These are phyloP conservation scores for Agrocybe chaxingu DNA, from an alignment of 768 basidiomycete genomes.

Conservation along the genomic window DNA sequence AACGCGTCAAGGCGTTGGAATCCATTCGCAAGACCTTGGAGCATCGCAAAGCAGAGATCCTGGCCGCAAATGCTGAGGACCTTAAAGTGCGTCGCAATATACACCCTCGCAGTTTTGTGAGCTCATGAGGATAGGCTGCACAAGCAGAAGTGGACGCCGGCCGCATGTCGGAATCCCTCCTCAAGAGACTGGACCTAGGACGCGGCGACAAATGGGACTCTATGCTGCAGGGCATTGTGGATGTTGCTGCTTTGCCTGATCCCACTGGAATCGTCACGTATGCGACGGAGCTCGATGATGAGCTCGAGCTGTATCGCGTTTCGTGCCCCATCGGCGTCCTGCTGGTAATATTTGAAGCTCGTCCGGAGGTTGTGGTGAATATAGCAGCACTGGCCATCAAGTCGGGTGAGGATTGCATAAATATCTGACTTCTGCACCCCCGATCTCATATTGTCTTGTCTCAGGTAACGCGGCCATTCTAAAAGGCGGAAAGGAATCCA, in stretches of 20 bases:
- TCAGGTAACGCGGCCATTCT: slow-evolving; percentile 94
- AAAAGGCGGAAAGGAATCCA: slow-evolving; percentile 97
- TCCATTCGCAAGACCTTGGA: slow-evolving; percentile 68
- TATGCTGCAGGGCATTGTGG: slow-evolving; percentile 86
- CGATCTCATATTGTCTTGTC: neutral
- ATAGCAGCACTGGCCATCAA: slow-evolving; percentile 96
- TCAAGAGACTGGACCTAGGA: slow-evolving; percentile 82
- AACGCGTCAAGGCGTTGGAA: slow-evolving; percentile 70
- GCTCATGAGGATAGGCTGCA: slow-evolving; percentile 54
- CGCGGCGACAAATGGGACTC: slow-evolving; percentile 88
- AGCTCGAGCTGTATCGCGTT: slow-evolving; percentile 85
- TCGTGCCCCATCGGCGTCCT: slow-evolving; percentile 97
- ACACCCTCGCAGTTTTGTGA: slow-evolving; percentile 1
- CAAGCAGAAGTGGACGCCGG: slow-evolving; percentile 76
- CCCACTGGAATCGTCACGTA: slow-evolving; percentile 87
- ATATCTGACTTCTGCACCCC: neutral
- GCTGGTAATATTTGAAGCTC: slow-evolving; percentile 94
- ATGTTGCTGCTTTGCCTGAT: slow-evolving; percentile 83
- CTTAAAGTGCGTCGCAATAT: slow-evolving; percentile 49
- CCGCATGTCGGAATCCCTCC: slow-evolving; percentile 75
- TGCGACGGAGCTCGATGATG: slow-evolving; percentile 85
- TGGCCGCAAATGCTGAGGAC: slow-evolving; percentile 81
- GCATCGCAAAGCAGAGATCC: slow-evolving; percentile 59
- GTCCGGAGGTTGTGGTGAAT: slow-evolving; percentile 97
- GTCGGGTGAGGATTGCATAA: slow-evolving; percentile 58